These are phyloP conservation scores for Flaveria brownii DNA, from an alignment of 129 eudicot species.

Conservation along the genomic window DNA sequence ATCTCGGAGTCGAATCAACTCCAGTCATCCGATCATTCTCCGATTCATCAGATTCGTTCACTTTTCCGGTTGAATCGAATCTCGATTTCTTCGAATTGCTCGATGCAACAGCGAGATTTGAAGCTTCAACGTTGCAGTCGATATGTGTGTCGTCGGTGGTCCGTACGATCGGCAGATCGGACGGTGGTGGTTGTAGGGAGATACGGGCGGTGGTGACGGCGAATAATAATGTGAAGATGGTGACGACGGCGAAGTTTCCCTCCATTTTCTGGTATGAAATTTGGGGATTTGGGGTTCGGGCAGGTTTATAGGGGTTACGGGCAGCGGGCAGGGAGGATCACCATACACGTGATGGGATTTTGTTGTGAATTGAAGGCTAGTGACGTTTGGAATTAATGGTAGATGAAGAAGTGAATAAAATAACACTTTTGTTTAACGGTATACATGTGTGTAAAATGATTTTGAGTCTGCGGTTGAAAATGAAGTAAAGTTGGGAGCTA, in stretches of 20 bases:
- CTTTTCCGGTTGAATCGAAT: not conserved
- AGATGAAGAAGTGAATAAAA: too few relatives aligned
- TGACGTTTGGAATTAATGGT: too few relatives aligned
- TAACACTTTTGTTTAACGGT: too few relatives aligned
- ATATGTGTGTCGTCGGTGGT: not conserved
- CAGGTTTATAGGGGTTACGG: conserved; percentile 26
- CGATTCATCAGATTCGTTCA: not conserved
- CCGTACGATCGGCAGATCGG: not conserved
- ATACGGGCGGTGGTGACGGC: conserved; percentile 37
- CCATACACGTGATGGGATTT: conserved; percentile 36
- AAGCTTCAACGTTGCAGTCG: not conserved
- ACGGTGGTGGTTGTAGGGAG: conserved; percentile 19
- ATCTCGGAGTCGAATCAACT: conserved; percentile 25
- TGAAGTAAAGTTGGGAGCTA: too few relatives aligned
- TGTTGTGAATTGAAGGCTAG: not conserved
- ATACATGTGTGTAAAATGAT: too few relatives aligned
- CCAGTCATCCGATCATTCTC: not conserved
- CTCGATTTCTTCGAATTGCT: not conserved
- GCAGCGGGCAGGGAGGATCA: conserved; percentile 39
- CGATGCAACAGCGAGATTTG: conserved; percentile 13
- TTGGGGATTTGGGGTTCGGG: conserved; percentile 4
- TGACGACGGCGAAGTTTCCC: conserved; percentile 14
- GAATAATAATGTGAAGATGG: conserved; percentile 31
- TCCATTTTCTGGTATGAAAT: conserved; percentile 32
- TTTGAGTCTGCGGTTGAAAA: too few relatives aligned